Evolutionary conservation across 257 asterid genomes (phyloP), one percentile per base, ranked within the genome.

Genomic region (Solanum pimpinellifolium): DNA sequence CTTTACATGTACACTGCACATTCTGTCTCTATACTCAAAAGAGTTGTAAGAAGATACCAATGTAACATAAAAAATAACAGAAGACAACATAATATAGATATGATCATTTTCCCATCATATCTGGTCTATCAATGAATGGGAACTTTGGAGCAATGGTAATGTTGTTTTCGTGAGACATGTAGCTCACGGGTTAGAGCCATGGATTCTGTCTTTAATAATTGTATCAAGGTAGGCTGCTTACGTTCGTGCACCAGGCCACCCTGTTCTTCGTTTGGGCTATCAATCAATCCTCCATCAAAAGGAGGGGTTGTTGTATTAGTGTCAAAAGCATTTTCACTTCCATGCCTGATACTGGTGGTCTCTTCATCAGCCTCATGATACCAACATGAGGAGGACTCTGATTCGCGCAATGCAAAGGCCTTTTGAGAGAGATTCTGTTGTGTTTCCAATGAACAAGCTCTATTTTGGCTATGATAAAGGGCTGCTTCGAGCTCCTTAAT

Each of bases 401-500:
- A 87, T 47, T 88, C 86, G 20, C 89, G 72, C 44, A 69, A 86
- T 47, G 89, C 83, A 86, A 66, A 86, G 90, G 78, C 88, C 86
- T 15, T 18, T 5, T 37, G 84, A 41, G 89, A 82, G 73, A 56
- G 56, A 27, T 80, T 37, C 12, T 85, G 81, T 35, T 90, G 91
- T 59, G 92, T 65, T 46, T 86, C 91, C 59, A 87, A 86, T 42
- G 83, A 47, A 83, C n/a, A 87, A 85, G 69, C 89, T 77, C 84
- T 47, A 68, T 75, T 89, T 83, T 72, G 91, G 47, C 87, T 90
- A 85, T 77, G 70, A n/a, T 20, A 66, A 76, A 94, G 91, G 59
- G 93, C 94, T 73, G 59, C 88, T 83, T 94, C 95, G 27, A 95
- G 93, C 90, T 93, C 97, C 90, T 86, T 88, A 23, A 95, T 87